Base-by-base conservation (phyloP, 2,329 filamentous ascomycete genomes). In the Phialophora macrospora region DNA sequence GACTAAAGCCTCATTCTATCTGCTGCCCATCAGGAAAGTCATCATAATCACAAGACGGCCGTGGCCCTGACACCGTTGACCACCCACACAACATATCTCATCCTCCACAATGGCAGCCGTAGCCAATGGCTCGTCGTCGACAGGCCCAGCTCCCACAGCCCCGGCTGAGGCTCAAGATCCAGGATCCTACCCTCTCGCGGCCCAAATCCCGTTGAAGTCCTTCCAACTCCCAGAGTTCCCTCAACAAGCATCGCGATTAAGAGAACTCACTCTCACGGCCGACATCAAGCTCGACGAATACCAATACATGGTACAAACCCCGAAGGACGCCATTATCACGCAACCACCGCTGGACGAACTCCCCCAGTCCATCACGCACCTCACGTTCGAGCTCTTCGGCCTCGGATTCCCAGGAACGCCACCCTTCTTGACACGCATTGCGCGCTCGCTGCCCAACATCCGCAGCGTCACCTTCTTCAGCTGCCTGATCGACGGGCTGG, bases 271-370 rank as follows among this genome's bases (percentile, higher is more conserved):
- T 26, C 72, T 83, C n/a, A 83, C 81, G 52, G 78, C 77, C 51
- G 81, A 82, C 71, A 81, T 83, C 74, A 80, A 80, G 66, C 76
- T 81, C 61, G 77, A 79, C 68, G 78, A 81, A 46, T 83, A 83
- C 73, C 76, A 79, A 60, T 58, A 66, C 17, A 70, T 79, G 7
- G 75, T 83, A 44, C 59, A 71, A 12, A 55, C 49, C 4, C 61
- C 44, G 9, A 3, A 22, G 6, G 61, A 63, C 34, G 60, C 64
- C 34, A 78, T 75, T 71, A 49, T 63, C 26, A 60, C 58, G 12
- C 65, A 69, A 26, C 63, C 65, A 11, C 69, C 73, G 0, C 71
- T 81, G 24, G 77, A 80, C 2, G 65, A 71, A 2, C 73, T 83
- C 0, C 81, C 81, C 0, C 28, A 60, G 14, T 72, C 71, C 22